Percentiles rank a stretch among this genome's conserved stretches.
phyloP scores from a whole-genome alignment of 306 rosid genomes.

The Vigna reflexopilosa region DNA sequence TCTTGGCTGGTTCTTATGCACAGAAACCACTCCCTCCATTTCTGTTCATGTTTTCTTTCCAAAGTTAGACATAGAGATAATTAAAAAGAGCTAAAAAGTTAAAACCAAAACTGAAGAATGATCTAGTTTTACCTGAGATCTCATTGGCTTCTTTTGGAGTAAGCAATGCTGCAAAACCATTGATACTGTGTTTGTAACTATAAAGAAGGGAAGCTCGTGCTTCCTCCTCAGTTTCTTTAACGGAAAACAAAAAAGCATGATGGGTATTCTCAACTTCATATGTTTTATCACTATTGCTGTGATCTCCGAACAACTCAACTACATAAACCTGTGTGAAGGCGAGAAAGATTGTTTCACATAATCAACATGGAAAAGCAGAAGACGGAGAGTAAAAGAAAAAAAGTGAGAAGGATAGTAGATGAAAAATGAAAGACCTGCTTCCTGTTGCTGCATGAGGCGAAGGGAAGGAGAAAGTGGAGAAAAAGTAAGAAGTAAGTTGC shows the following conservation, averaged over 20 bases:
- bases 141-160: conserved; percentile 66
- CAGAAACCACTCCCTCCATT: conserved; percentile 60
- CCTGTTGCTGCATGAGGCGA: conserved; percentile 42
- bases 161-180: conserved; percentile 96
- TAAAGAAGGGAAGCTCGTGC: conserved; percentile 74
- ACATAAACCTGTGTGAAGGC: conserved; percentile 58
- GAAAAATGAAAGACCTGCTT: conserved; percentile 41
- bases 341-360: conserved; percentile 12
- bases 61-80: neutral
- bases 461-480: conserved; percentile 36
- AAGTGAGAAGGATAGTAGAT: neutral
- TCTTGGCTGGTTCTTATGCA: conserved; percentile 46
- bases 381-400: neutral
- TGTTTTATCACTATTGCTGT: conserved; percentile 47
- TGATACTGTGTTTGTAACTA: conserved; percentile 82
- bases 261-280: conserved; percentile 64
- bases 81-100: neutral
- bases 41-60: conserved; percentile 48
- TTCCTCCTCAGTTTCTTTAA: conserved; percentile 67
- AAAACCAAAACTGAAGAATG: neutral
- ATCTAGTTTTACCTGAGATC: conserved; percentile 60
- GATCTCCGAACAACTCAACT: conserved; percentile 68
- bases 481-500: conserved; percentile 20
- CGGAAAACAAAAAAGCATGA: conserved; percentile 66
- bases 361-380: neutral